A percentile compares a stretch with the other conserved stretches of the same genome.
These are phyloP conservation scores for Breviolum minutum DNA, from an alignment of 73 alveolate species.

Conservation along the genomic window DNA sequence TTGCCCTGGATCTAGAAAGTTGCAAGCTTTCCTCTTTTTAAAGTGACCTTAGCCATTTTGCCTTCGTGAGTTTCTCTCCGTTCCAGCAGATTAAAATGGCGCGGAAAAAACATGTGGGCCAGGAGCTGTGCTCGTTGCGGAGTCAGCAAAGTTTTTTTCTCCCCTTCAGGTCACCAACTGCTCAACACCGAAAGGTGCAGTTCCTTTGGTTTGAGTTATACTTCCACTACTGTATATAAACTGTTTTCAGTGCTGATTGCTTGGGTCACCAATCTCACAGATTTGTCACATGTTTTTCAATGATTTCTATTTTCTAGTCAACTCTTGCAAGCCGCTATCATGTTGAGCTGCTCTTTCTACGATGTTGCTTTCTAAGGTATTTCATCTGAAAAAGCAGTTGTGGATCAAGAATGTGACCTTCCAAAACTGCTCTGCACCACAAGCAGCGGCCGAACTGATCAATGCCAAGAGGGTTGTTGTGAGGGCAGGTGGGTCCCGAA, in stretches of 20 bases:
- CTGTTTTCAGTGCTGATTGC: too few species aligned
- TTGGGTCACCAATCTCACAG: neutral
- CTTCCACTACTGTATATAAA: too few species aligned
- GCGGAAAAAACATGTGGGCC: neutral
- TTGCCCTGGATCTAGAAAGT: too few species aligned
- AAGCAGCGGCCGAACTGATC: neutral
- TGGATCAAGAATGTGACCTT: neutral
- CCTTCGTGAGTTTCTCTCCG: too few species aligned
- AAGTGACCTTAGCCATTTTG: too few species aligned
- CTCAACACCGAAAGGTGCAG: conserved; percentile 14
- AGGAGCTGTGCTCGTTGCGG: neutral
- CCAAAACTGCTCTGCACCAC: neutral
- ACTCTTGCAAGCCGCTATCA: too few species aligned
- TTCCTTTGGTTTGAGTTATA: neutral
- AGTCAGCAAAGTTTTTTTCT: neutral
- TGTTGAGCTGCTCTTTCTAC: too few species aligned
- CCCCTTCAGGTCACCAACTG: neutral
- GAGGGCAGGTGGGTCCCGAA: neutral
- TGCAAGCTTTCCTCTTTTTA: too few species aligned
- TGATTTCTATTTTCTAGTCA: neutral
- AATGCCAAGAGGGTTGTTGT: neutral
- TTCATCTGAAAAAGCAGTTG: neutral
- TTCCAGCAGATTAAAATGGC: neutral
- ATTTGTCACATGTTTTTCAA: neutral
- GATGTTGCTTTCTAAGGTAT: neutral